These are phyloP conservation scores for Colletotrichum eremochloae DNA, from an alignment of 2,329 filamentous ascomycete genomes.

Conservation along the genomic window DNA sequence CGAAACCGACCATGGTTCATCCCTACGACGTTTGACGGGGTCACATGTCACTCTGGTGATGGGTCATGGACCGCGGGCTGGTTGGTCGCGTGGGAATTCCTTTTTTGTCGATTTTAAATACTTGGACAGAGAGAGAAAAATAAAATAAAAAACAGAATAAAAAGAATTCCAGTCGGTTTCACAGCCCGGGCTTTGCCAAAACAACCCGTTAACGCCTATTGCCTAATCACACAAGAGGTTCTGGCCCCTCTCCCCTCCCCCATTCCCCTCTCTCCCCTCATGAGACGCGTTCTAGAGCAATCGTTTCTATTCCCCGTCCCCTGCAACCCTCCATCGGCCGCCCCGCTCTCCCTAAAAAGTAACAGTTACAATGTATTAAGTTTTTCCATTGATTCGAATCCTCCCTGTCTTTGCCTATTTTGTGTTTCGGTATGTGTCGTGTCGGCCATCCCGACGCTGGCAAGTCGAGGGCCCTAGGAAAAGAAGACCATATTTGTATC, in stretches of 20 bases:
- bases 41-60: neutral
- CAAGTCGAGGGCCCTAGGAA: neutral
- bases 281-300: neutral
- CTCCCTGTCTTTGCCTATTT: neutral
- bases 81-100: neutral
- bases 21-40: neutral
- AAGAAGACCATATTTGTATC: neutral
- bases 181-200: constrained; percentile 5
- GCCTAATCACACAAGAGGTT: constrained; percentile 13
- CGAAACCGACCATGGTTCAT: neutral
- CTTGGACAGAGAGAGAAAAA: constrained; percentile 3
- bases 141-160: neutral
- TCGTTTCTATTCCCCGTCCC: no score
- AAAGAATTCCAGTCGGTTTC: constrained; percentile 29
- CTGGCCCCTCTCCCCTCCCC: neutral
- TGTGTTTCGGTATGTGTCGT: neutral
- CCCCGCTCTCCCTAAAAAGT: neutral
- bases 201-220: constrained; percentile 14
- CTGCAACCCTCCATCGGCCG: neutral
- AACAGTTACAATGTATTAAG: constrained; percentile 8
- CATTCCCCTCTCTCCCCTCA: neutral
- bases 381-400: constrained; percentile 8
- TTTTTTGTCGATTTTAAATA: neutral
- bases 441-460: neutral
- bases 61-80: neutral